Base-by-base conservation (phyloP, 768 basidiomycete species). In the Boletus rubescentipes region DNA sequence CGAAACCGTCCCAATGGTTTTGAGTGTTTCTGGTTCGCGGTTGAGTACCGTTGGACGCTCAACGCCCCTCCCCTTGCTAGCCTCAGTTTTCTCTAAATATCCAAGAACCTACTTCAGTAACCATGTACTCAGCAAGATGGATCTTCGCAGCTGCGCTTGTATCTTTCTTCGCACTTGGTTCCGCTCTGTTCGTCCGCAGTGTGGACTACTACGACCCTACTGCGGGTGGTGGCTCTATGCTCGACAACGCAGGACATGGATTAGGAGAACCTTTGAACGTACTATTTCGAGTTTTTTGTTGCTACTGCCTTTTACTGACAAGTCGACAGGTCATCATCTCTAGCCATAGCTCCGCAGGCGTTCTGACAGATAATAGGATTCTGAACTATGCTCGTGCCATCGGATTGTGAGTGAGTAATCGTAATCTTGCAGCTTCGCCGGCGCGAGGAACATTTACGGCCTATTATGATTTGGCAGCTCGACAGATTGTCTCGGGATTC, bases 401-500 rank as follows among this genome's bases (percentile, higher is more conserved):
- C 54, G 84, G 83, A n/a, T 86, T 85, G 85, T 86, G 56, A 59
- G 79, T n/a, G n/a, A n/a, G n/a, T n/a, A n/a, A n/a, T n/a, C n/a
- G n/a, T 66, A 2, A 2, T 15, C 37, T 46, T 4, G 4, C 16
- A 11, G 8, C 31, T 51, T n/a, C n/a, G n/a, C n/a, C n/a, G n/a
- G n/a, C n/a, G n/a, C n/a, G 12, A 35, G 15, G 30, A 18, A 26
- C 9, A 34, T 43, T 20, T 64, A 16, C 68, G 67, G 49, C 18
- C 15, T 20, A n/a, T n/a, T n/a, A 3, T 23, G 18, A 21, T 26
- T 9, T 16, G 12, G 2, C 73, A 76, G 31, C 62, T 68, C 71
- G n/a, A 66, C 57, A 26, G 71, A 87, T 64, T 78, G 70, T 63
- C 54, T 74, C 16, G 62, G 58, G 14, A 54, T 69, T 38, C 74